Evolutionary conservation across 352 stramenopile species (phyloP).

Genomic region (Poterioochromonas sp.): DNA sequence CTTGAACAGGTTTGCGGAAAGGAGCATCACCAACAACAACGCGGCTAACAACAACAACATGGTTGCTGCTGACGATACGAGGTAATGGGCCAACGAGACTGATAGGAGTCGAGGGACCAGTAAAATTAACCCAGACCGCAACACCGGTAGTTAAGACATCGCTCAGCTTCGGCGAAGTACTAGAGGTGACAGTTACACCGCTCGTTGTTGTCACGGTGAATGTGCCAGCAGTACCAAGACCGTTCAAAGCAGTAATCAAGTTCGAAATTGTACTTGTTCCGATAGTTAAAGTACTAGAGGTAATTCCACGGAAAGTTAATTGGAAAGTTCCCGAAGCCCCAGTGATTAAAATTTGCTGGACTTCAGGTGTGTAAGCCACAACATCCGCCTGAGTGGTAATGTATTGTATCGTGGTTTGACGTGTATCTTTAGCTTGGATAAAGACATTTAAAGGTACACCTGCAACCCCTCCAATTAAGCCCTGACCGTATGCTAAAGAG

Average conservation of each 20-base stretch:
- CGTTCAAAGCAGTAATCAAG: conserved; percentile 38
- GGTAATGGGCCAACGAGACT: conserved; percentile 26
- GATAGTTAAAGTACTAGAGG: conserved; percentile 47
- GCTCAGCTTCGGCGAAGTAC: not conserved
- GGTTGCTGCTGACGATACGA: not conserved
- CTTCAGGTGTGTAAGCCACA: conserved; percentile 50
- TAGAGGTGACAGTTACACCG: conserved; percentile 1
- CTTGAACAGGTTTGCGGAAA: conserved; percentile 52
- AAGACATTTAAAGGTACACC: conserved; percentile 61
- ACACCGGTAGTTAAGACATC: not conserved
- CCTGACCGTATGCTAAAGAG: conserved; percentile 55
- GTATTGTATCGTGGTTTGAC: conserved; percentile 53
- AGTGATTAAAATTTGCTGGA: conserved; percentile 63
- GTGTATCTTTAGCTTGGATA: conserved; percentile 74
- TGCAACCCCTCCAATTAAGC: conserved; percentile 59
- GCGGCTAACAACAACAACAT: conserved; percentile 32
- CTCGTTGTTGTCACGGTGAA: conserved; percentile 23
- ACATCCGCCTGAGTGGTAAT: conserved; percentile 31
- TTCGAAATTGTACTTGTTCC: conserved; percentile 47
- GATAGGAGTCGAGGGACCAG: too few relatives aligned
- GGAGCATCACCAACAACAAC: conserved; percentile 51
- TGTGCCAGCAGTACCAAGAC: conserved; percentile 37
- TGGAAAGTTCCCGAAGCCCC: conserved; percentile 58
- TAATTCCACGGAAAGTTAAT: conserved; percentile 51
- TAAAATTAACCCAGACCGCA: conserved; percentile 9